Evolutionary conservation across 2,329 filamentous ascomycete species (phyloP), one percentile per base, ranked within the genome.

Genomic region (Blumeria graminis): DNA sequence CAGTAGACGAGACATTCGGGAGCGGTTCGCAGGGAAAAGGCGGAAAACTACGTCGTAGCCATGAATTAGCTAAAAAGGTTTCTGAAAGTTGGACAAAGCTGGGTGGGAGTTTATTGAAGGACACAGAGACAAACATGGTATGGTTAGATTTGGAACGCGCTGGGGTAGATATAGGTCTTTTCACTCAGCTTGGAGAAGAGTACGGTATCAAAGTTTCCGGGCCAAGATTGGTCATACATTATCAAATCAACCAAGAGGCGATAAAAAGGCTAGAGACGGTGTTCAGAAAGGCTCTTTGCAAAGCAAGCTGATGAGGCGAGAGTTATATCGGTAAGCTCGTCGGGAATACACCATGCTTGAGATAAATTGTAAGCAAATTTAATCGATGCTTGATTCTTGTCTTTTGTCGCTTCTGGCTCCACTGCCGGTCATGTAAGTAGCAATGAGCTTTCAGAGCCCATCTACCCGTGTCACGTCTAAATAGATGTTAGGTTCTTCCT

Each of bases 1-100:
- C 84, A 0, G 76, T 93, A 8, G 81, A 90, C 60, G 83, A 88
- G 66, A 88, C 84, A 0, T 94, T 92, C 60, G 77, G 79, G 11
- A 68, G 65, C 13, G 77, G 74, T 4, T 70, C 74, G 3, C 68
- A 70, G 58, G 76, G 77, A 56, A 71, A 83, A 53, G 78, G 76
- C 1, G 82, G 84, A 0, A 74, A 76, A 63, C 70, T 89, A 57
- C 68, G 69, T 34, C 70, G 71, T 54, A 77, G 75, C 8, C 84
- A 90, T 67, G 69, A 70, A 51, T 75, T 75, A 34, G 84, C 85
- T 1, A 75, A 75, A 66, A 71, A 71, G 62, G 72, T 89, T 28
- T 79, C 75, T 32, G 69, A 72, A 35, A 66, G 77, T 57, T 86
- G 82, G 82, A 72, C 70, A 8, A 68, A 68, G 11, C 69, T 77